Percentiles rank a stretch among this genome's conserved stretches.
Evolutionary conservation across 2,329 filamentous ascomycete genomes (phyloP).

Genomic region (Penicillium corylophilum): DNA sequence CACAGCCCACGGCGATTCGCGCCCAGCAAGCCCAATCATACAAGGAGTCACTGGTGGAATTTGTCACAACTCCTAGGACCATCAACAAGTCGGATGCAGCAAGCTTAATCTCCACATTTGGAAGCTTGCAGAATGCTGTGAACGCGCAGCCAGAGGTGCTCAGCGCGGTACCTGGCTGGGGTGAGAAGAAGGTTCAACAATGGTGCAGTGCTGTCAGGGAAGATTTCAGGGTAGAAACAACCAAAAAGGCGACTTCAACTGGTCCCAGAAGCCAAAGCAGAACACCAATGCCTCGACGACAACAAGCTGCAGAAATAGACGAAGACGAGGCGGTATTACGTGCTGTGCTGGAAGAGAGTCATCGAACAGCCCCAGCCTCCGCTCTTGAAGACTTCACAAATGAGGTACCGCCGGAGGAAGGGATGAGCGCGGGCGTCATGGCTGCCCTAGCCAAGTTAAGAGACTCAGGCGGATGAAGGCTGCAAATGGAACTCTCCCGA

Average conservation of each 20-base stretch:
- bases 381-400: not conserved
- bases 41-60: constrained; percentile 83
- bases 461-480: constrained; percentile 29
- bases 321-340: constrained; percentile 50
- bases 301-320: constrained; percentile 25
- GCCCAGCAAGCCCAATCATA: constrained; percentile 83
- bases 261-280: constrained; percentile 24
- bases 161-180: constrained; percentile 83
- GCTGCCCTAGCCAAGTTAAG: constrained; percentile 59
- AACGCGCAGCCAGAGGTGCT: constrained; percentile 88
- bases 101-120: constrained; percentile 86
- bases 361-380: constrained; percentile 18
- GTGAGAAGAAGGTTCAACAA: constrained; percentile 86
- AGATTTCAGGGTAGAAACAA: constrained; percentile 74
- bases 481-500: not conserved
- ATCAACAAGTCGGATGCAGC: constrained; percentile 96
- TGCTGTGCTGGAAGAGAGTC: constrained; percentile 29
- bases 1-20: constrained; percentile 75
- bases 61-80: constrained; percentile 83
- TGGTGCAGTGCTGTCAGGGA: constrained; percentile 82
- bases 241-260: constrained; percentile 56
- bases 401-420: constrained; percentile 19
- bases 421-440: constrained; percentile 58
- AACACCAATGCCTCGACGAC: constrained; percentile 16
- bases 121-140: constrained; percentile 79